Percentiles rank a stretch among this genome's conserved stretches.
Evolutionary conservation across 2,329 filamentous ascomycete species (phyloP).

Genomic region (Fusarium secorum): DNA sequence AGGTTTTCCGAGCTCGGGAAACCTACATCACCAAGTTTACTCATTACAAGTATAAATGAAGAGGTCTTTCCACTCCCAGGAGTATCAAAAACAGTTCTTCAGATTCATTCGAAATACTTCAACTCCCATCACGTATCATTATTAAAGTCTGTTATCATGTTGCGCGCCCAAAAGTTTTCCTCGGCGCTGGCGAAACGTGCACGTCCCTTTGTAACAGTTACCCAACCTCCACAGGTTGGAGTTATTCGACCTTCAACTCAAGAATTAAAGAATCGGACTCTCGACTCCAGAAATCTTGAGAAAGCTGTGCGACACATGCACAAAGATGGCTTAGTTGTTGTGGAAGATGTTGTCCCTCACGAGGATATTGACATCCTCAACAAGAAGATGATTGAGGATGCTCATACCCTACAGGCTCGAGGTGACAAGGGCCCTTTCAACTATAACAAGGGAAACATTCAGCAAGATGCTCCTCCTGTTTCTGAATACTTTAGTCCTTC

Average conservation of each 20-base stretch:
- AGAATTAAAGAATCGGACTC: constrained; percentile 50
- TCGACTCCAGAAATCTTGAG: constrained; percentile 62
- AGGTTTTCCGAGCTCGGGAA: constrained; percentile 42
- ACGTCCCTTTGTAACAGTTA: constrained; percentile 17
- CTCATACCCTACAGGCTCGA: constrained; percentile 56
- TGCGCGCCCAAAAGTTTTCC: constrained; percentile 10
- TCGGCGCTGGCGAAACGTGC: background rate
- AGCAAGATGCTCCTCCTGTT: constrained; percentile 66
- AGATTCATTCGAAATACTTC: fast-evolving
- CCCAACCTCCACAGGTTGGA: constrained; percentile 1
- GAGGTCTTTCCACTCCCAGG: background rate
- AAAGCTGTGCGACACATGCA: constrained; percentile 60
- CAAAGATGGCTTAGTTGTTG: constrained; percentile 63
- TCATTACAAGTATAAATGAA: constrained; percentile 32
- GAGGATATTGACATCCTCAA: constrained; percentile 63
- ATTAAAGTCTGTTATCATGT: background rate
- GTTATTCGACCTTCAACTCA: constrained; percentile 48
- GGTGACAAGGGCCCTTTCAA: constrained; percentile 67
- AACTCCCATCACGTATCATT: fast-evolving
- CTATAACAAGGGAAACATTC: constrained; percentile 68
- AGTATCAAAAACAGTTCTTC: background rate
- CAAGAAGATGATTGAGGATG: constrained; percentile 66
- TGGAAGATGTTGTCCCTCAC: constrained; percentile 61
- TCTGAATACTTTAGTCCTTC: constrained; percentile 56
- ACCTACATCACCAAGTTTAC: background rate